Evolutionary conservation across 2,329 filamentous ascomycete genomes (phyloP), one percentile per base, ranked within the genome.

Genomic region (Seiridium unicorne): DNA sequence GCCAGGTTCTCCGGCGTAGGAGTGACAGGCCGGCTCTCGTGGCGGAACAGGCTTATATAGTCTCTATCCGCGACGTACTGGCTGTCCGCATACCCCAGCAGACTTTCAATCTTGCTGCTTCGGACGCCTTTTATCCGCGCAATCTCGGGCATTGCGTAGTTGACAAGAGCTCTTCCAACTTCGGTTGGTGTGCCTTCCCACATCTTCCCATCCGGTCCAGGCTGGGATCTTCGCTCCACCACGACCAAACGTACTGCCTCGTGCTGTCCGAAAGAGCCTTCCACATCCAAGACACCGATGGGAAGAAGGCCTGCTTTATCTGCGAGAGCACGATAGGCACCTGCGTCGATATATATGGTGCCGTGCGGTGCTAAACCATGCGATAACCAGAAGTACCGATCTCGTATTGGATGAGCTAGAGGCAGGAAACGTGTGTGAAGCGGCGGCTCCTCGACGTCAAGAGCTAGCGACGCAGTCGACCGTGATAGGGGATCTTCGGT

Each of bases 311-410:
- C 92, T 0, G 93, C 93, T 77, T 96, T 96, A 70, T 89, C 87
- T 13, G 87, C 79, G 3, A 98, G 83, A 1, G 94, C 95, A 40
- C 83, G 81, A 76, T 93, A 88, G 3, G 94, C 94, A 47, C 95
- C 95, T n/a, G 86, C 79, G 78, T 99, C 95, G 68, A 99, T 96
- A 77, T 92, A 98, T 34, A 99, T 73, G 2, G 90, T 96, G 11
- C 95, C 95, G 69, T 96, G 93, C 0, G 95, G 92, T 32, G 89
- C 88, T 9, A 97, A 86, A 8, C 94, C 95, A 75, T 99, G 92
- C 0, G 98, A 83, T 54, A 99, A 88, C 95, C 95, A 99, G 82
- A 99, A 98, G 72, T 95, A 93, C 63, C 94, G 89, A 73, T 97
- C 95, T 60, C 92, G 88, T 61, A 98, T 95, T 1, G 94, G 93